These are phyloP conservation scores for Verticillium klebahnii DNA, from an alignment of 2,329 filamentous ascomycete genomes.

Conservation along the genomic window DNA sequence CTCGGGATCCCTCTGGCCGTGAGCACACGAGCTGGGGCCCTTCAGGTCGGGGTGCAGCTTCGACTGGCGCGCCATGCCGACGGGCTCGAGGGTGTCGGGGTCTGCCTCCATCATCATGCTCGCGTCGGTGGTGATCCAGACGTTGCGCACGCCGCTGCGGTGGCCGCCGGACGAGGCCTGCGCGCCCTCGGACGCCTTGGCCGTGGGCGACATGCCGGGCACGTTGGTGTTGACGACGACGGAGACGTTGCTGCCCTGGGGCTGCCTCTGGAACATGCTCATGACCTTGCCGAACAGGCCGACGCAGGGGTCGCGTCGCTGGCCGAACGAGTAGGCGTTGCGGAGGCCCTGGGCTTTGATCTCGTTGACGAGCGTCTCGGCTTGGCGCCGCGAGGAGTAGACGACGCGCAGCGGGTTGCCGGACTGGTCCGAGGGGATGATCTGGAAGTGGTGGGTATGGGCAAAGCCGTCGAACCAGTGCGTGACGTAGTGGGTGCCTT, in stretches of 20 bases:
- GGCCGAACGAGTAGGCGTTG: slow-evolving; percentile 58
- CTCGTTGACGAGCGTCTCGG: slow-evolving; percentile 56
- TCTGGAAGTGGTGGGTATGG: slow-evolving; percentile 68
- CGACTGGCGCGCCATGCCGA: slow-evolving; percentile 57
- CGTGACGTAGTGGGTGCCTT: slow-evolving; percentile 55
- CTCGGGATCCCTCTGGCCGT: slow-evolving; percentile 64
- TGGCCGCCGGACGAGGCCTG: slow-evolving; percentile 18
- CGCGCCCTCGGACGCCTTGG: background rate
- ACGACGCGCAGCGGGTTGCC: slow-evolving; percentile 40
- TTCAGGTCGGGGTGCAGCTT: slow-evolving; percentile 63
- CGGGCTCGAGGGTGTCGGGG: slow-evolving; percentile 66
- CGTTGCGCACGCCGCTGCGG: slow-evolving; percentile 32
- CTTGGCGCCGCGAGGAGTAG: slow-evolving; percentile 68
- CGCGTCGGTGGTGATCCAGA: slow-evolving; percentile 56
- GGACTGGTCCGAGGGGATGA: slow-evolving; percentile 35
- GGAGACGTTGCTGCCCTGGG: slow-evolving; percentile 49
- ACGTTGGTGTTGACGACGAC: slow-evolving; percentile 64
- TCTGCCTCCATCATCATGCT: slow-evolving; percentile 57
- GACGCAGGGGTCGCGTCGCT: slow-evolving; percentile 69
- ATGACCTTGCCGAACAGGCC: slow-evolving; percentile 69
- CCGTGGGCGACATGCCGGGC: slow-evolving; percentile 43
- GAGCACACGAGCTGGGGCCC: slow-evolving; percentile 64
- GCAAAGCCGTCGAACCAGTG: slow-evolving; percentile 83
- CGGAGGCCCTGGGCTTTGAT: slow-evolving; percentile 1
- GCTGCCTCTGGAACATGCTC: slow-evolving; percentile 45